Percentiles rank a stretch among this genome's conserved stretches.
These are phyloP conservation scores for Naematelia encephala DNA, from an alignment of 768 basidiomycete species.

Conservation along the genomic window DNA sequence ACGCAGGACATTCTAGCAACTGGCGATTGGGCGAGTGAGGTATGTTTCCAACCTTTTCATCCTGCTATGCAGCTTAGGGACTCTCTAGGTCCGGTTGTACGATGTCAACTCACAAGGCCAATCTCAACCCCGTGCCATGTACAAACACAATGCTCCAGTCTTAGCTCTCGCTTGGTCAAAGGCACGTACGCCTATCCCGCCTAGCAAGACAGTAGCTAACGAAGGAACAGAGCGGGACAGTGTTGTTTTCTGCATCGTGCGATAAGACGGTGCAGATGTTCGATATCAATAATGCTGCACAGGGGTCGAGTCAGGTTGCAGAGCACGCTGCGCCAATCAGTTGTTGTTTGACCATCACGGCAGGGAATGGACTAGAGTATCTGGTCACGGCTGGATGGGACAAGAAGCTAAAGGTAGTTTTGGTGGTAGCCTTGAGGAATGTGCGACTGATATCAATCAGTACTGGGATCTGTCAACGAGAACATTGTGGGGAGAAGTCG, in stretches of 20 bases:
- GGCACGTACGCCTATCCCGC: slow-evolving; percentile 54
- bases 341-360: slow-evolving; percentile 75
- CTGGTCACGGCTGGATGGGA: slow-evolving; percentile 97
- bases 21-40: slow-evolving; percentile 91
- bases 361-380: slow-evolving; percentile 58
- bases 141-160: slow-evolving; percentile 84
- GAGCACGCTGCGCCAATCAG: slow-evolving; percentile 87
- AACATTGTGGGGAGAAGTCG: slow-evolving; percentile 71
- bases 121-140: slow-evolving; percentile 85
- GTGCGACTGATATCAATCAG: slow-evolving; percentile 52
- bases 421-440: not conserved
- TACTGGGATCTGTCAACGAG: slow-evolving; percentile 86
- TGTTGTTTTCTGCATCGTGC: slow-evolving; percentile 85
- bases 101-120: slow-evolving; percentile 73
- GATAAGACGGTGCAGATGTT: slow-evolving; percentile 95
- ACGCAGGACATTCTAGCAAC: slow-evolving; percentile 87
- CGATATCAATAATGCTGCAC: slow-evolving; percentile 77
- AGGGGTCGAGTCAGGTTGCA: slow-evolving; percentile 66
- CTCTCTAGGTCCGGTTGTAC: slow-evolving; percentile 78
- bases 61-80: slow-evolving; percentile 13
- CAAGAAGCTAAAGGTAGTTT: slow-evolving; percentile 81
- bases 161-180: slow-evolving; percentile 87
- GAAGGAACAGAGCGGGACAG: slow-evolving; percentile 75
- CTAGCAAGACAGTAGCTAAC: no score
- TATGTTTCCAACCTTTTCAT: slow-evolving; percentile 51